Evolutionary conservation across 208 protist species (phyloP).

Genomic region (Crithidia sp.): DNA sequence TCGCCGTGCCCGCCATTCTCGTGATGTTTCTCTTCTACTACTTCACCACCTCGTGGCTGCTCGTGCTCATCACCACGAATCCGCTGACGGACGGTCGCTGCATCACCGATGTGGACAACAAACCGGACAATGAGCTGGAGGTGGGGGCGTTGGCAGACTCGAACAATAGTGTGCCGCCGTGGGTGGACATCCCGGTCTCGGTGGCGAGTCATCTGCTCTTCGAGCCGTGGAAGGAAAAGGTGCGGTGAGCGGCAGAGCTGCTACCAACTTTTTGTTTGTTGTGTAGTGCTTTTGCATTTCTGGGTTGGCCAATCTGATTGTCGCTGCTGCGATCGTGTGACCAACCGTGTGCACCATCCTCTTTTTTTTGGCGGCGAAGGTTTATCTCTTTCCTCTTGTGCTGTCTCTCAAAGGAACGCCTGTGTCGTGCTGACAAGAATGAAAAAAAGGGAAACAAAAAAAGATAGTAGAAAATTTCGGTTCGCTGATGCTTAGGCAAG

Average conservation of each 20-base stretch:
- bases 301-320: too few relatives aligned
- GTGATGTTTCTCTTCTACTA: slow-evolving; percentile 84
- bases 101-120: slow-evolving; percentile 73
- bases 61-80: slow-evolving; percentile 74
- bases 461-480: not conserved
- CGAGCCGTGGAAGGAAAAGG: slow-evolving; percentile 78
- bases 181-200: slow-evolving; percentile 83
- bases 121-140: slow-evolving; percentile 53
- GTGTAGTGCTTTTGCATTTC: not conserved
- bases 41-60: slow-evolving; percentile 56
- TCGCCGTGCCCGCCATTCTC: slow-evolving; percentile 78
- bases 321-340: not conserved
- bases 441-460: not conserved
- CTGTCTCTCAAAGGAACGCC: too few relatives aligned
- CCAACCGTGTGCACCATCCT: not conserved
- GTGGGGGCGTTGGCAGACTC: slow-evolving; percentile 56
- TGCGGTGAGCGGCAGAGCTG: not conserved
- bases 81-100: slow-evolving; percentile 78
- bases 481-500: too few relatives aligned
- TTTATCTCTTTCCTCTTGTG: not conserved
- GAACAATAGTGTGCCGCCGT: slow-evolving; percentile 73
- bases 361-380: not conserved
- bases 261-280: not conserved
- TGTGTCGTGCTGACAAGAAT: not conserved
- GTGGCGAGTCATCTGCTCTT: slow-evolving; percentile 80